Evolutionary conservation across 306 rosid genomes (phyloP).

Genomic region (Pachyrhizus erosus): DNA sequence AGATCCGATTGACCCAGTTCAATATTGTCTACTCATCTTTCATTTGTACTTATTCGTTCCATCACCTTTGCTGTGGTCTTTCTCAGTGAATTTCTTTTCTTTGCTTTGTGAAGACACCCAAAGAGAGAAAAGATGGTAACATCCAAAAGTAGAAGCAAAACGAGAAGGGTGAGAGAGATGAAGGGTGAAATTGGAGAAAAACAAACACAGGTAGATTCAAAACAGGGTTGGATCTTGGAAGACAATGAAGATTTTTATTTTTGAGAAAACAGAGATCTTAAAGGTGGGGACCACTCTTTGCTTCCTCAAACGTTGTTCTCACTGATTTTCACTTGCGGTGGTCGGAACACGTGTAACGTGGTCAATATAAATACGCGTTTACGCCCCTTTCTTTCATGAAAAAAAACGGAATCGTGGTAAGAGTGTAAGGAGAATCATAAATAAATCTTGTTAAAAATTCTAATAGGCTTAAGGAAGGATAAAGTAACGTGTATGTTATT

Average conservation of each 20-base stretch:
- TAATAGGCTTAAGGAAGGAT: too few species aligned
- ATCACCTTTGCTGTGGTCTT: slow-evolving; percentile 14
- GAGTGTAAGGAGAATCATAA: too few species aligned
- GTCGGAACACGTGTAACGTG: slow-evolving; percentile 43
- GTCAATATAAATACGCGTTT: not conserved
- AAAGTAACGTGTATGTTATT: too few species aligned
- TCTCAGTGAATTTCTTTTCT: not conserved
- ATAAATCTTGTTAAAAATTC: too few species aligned
- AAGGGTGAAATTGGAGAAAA: not conserved
- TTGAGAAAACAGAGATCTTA: not conserved
- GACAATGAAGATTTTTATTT: slow-evolving; percentile 8
- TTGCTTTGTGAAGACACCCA: slow-evolving; percentile 10
- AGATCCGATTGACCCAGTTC: slow-evolving; percentile 43
- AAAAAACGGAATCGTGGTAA: too few species aligned
- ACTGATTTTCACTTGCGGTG: slow-evolving; percentile 41
- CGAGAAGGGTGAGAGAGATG: not conserved
- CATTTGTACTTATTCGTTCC: not conserved
- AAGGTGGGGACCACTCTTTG: slow-evolving; percentile 22
- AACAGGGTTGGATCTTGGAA: not conserved
- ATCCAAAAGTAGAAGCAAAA: not conserved
- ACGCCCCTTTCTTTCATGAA: not conserved
- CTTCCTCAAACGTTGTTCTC: slow-evolving; percentile 31
- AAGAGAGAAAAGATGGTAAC: not conserved
- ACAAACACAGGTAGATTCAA: not conserved
- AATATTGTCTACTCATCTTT: not conserved